Conservation (phyloP, 2,329 filamentous ascomycete genomes). For the Fusarium coicis region DNA sequence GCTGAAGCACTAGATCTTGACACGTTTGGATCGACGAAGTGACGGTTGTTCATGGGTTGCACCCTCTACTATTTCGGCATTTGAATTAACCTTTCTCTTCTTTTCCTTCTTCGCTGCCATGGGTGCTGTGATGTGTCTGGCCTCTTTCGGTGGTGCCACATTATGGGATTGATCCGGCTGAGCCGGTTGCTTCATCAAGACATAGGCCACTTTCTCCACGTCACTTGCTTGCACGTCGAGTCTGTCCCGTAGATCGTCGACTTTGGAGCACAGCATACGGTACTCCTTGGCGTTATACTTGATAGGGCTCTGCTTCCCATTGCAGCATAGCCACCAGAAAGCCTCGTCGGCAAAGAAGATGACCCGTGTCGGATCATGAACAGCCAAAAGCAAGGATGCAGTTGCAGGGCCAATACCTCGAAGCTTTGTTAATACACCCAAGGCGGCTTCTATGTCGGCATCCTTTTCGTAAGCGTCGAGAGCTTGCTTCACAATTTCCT, state of each 20-base stretch:
- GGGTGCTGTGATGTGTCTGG: slow-evolving; percentile 10
- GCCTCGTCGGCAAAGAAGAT: slow-evolving; percentile 86
- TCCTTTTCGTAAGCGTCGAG: slow-evolving; percentile 58
- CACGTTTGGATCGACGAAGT: slow-evolving; percentile 42
- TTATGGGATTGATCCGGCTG: slow-evolving; percentile 9
- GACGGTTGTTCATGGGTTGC: slow-evolving; percentile 20
- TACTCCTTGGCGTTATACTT: slow-evolving; percentile 81
- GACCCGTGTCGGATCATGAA: slow-evolving; percentile 66
- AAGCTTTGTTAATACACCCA: slow-evolving; percentile 68
- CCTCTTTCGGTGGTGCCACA: slow-evolving; percentile 4
- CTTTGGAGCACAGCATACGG: slow-evolving; percentile 59
- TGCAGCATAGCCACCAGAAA: slow-evolving; percentile 75
- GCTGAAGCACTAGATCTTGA: slow-evolving; percentile 23
- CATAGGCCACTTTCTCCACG: slow-evolving; percentile 77
- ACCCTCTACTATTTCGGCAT: slow-evolving; percentile 17
- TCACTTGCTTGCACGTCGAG: slow-evolving; percentile 69
- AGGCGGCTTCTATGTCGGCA: slow-evolving; percentile 55
- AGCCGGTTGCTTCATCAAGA: slow-evolving; percentile 63
- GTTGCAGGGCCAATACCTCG: slow-evolving; percentile 83
- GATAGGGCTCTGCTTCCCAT: slow-evolving; percentile 62
- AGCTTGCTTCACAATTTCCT: slow-evolving; percentile 62
- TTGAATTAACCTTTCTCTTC: slow-evolving; percentile 38
- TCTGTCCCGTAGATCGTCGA: slow-evolving; percentile 56
- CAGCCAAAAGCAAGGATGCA: slow-evolving; percentile 77
- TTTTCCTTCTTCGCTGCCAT: slow-evolving; percentile 9